These are phyloP conservation scores for Aspergillus pseudoglaucus DNA, from an alignment of 2,329 filamentous ascomycete genomes.

Conservation along the genomic window DNA sequence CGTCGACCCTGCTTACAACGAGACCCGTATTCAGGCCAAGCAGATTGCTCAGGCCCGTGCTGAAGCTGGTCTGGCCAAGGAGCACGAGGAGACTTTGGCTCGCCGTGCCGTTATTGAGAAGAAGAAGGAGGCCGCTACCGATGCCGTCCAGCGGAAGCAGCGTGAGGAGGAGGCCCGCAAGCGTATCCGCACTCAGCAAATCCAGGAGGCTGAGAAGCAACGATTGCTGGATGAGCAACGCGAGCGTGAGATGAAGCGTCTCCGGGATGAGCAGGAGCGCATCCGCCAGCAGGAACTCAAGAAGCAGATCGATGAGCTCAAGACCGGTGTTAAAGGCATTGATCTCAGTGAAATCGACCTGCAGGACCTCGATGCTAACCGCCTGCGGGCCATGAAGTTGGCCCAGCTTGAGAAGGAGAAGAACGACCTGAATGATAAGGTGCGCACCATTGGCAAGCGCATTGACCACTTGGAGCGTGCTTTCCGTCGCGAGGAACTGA, in stretches of 20 bases:
- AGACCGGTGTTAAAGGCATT: slow-evolving; percentile 76
- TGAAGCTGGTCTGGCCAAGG: slow-evolving; percentile 80
- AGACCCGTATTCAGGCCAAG: slow-evolving; percentile 71
- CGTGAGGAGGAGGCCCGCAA: slow-evolving; percentile 88
- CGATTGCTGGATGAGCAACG: slow-evolving; percentile 87
- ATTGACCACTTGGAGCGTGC: slow-evolving; percentile 96
- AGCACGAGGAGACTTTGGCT: slow-evolving; percentile 76
- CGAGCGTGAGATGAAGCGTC: slow-evolving; percentile 78
- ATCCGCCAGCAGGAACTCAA: slow-evolving; percentile 91
- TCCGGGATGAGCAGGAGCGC: slow-evolving; percentile 80
- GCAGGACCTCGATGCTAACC: slow-evolving; percentile 79
- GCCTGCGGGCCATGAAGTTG: slow-evolving; percentile 89
- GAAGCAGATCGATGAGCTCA: slow-evolving; percentile 85
- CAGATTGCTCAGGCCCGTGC: slow-evolving; percentile 74
- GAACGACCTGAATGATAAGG: slow-evolving; percentile 86
- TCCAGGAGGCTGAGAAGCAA: slow-evolving; percentile 82
- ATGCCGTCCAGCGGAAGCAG: slow-evolving; percentile 78
- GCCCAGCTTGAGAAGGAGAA: slow-evolving; percentile 96
- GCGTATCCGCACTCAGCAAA: slow-evolving; percentile 75
- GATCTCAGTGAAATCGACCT: slow-evolving; percentile 67
- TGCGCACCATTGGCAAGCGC: slow-evolving; percentile 87
- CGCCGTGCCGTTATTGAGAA: slow-evolving; percentile 90
- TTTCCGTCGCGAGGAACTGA: slow-evolving; percentile 89
- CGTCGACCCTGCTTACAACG: slow-evolving; percentile 83
- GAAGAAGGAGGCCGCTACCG: slow-evolving; percentile 92